A percentile compares a stretch with the other conserved stretches of the same genome.
These are phyloP conservation scores for Piloderma croceum DNA, from an alignment of 768 basidiomycete species.

Conservation along the genomic window DNA sequence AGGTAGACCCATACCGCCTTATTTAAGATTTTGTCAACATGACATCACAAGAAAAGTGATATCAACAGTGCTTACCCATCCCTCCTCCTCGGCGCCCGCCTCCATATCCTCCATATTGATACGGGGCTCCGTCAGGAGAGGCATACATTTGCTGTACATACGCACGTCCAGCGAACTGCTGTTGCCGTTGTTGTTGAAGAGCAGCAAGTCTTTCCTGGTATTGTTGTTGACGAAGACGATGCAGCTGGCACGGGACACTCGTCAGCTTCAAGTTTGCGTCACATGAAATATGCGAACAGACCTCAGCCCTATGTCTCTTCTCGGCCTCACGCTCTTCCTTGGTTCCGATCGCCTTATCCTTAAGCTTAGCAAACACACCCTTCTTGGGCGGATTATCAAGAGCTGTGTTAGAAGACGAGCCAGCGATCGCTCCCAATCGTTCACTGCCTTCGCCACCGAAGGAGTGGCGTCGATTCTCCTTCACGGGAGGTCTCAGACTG, in stretches of 20 bases:
- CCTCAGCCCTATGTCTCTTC: conserved; percentile 27
- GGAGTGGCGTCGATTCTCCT: conserved; percentile 23
- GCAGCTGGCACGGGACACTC: background rate
- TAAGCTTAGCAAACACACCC: conserved; percentile 55
- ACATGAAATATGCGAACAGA: conserved; percentile 7
- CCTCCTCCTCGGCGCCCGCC: conserved; percentile 21
- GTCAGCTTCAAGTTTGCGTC: background rate
- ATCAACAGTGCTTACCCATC: conserved; percentile 23
- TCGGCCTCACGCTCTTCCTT: conserved; percentile 56
- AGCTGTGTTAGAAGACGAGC: background rate
- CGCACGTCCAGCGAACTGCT: conserved; percentile 9
- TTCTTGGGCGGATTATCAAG: conserved; percentile 30
- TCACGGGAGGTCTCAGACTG: conserved; percentile 7
- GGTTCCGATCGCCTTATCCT: conserved; percentile 58
- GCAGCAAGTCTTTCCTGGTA: conserved; percentile 27
- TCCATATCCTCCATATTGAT: conserved; percentile 1
- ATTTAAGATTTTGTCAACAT: conserved; percentile 18
- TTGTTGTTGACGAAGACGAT: too few relatives aligned
- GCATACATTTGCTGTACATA: conserved; percentile 9
- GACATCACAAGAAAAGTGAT: too few relatives aligned
- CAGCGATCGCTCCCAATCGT: background rate
- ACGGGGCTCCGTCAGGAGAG: conserved; percentile 5
- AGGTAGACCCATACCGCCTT: conserved; percentile 34
- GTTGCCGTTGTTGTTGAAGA: conserved; percentile 27
- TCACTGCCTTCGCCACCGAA: conserved; percentile 13